These are phyloP conservation scores for Trichoderma sp. DNA, from an alignment of 2,329 filamentous ascomycete genomes.

Conservation along the genomic window DNA sequence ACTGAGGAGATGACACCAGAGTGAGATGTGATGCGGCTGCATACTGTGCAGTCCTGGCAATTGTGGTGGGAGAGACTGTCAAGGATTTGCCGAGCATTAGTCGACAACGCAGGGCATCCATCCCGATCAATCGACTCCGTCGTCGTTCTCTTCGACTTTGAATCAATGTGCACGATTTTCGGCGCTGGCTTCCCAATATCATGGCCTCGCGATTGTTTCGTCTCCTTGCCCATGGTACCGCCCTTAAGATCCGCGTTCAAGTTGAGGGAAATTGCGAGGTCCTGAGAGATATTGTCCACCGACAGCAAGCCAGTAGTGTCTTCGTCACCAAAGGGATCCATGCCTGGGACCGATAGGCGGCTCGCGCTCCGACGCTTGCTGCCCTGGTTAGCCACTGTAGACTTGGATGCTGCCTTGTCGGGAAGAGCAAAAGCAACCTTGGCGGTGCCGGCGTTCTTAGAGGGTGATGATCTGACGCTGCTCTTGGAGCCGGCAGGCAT, in stretches of 20 bases:
- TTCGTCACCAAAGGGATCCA: conserved; percentile 33
- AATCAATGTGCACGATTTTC: conserved; percentile 27
- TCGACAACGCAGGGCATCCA: conserved; percentile 47
- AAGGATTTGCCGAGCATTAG: conserved; percentile 51
- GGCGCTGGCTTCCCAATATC: conserved; percentile 27
- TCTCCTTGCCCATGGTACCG: conserved; percentile 21
- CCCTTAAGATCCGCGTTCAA: conserved; percentile 23
- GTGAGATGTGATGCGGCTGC: conserved; percentile 51
- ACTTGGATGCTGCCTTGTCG: conserved; percentile 31
- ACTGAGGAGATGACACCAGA: conserved; percentile 37
- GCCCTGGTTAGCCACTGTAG: conserved; percentile 40
- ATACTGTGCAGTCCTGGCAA: conserved; percentile 56
- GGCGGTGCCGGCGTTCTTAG: conserved; percentile 27
- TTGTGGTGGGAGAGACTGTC: conserved; percentile 54
- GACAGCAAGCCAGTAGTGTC: conserved; percentile 37
- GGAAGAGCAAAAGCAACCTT: conserved; percentile 45
- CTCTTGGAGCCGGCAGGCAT: conserved; percentile 29
- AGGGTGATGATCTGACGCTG: conserved; percentile 27
- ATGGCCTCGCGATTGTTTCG: conserved; percentile 24
- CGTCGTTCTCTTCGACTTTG: conserved; percentile 29
- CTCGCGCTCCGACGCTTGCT: conserved; percentile 40
- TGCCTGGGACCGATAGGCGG: conserved; percentile 24
- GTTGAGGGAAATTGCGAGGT: conserved; percentile 34
- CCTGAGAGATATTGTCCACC: conserved; percentile 34
- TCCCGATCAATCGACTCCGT: conserved; percentile 29